Percentiles rank a stretch among this genome's conserved stretches.
phyloP scores from a whole-genome alignment of 2,329 filamentous ascomycete species.

The Ascochyta clinopodiicola region DNA sequence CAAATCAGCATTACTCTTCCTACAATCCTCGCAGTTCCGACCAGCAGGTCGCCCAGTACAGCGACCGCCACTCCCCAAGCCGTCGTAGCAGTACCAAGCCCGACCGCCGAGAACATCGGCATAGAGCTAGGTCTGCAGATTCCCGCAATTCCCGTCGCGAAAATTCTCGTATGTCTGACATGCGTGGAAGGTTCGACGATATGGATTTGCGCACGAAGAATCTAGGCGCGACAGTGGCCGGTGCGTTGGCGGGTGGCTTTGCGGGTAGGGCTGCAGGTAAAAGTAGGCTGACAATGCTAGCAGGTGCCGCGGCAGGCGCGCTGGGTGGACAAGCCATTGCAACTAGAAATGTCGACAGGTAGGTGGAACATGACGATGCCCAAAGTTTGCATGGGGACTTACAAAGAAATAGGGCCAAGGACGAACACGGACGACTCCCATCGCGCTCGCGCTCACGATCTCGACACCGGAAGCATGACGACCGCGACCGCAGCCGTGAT shows the following conservation, averaged over 20 bases:
- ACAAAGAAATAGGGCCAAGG: slow-evolving; percentile 22
- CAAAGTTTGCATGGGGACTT: not conserved
- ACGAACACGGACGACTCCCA: slow-evolving; percentile 22
- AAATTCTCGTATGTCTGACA: slow-evolving; percentile 37
- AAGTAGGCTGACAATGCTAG: slow-evolving; percentile 45
- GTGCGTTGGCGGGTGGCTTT: slow-evolving; percentile 49
- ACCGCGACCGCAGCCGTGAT: slow-evolving; percentile 13
- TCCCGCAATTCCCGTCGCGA: slow-evolving; percentile 43
- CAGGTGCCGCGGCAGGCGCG: slow-evolving; percentile 47
- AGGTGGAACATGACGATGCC: not conserved
- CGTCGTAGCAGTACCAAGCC: slow-evolving; percentile 41
- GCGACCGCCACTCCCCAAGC: slow-evolving; percentile 29
- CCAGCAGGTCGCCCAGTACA: slow-evolving; percentile 30
- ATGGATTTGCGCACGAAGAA: slow-evolving; percentile 42
- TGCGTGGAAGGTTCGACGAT: slow-evolving; percentile 46
- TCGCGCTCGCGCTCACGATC: slow-evolving; percentile 28
- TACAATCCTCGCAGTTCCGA: slow-evolving; percentile 26
- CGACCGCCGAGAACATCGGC: slow-evolving; percentile 31
- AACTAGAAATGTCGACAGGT: slow-evolving; percentile 14
- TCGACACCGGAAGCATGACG: slow-evolving; percentile 20
- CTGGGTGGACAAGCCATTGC: slow-evolving; percentile 39
- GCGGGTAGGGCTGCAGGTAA: slow-evolving; percentile 42
- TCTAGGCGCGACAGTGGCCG: slow-evolving; percentile 46
- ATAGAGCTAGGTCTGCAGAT: slow-evolving; percentile 48
- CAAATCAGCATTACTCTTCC: slow-evolving; percentile 23